Evolutionary conservation across 1,284 basidiomycete genomes (phyloP).

Genomic region (Limonomyces culmigenus): DNA sequence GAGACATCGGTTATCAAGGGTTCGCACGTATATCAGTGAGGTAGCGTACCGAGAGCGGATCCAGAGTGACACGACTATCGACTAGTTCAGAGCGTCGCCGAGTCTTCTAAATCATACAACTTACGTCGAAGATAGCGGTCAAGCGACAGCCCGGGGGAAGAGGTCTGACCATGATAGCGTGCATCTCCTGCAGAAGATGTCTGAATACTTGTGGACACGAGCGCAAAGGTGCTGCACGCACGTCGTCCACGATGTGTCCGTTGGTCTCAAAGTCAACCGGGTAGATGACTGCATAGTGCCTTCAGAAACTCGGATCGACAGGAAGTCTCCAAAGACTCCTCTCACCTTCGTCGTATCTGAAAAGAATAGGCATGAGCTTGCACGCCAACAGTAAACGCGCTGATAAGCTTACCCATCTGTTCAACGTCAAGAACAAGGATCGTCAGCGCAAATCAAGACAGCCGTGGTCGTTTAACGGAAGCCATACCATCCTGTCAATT

Average conservation of each 20-base stretch:
- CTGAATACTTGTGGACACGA: constrained; percentile 1
- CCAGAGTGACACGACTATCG: constrained; percentile 27
- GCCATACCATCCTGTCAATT: no score
- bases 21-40: not conserved
- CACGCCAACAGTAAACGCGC: no score
- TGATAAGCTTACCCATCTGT: no score
- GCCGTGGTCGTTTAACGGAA: no score
- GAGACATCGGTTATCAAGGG: no score
- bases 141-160: constrained; percentile 69
- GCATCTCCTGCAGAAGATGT: constrained; percentile 27
- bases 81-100: constrained; percentile 15
- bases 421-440: no score
- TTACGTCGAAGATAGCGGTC: constrained; percentile 76
- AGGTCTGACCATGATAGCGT: constrained; percentile 40
- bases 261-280: constrained; percentile 58
- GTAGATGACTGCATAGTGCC: constrained; percentile 26
- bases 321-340: no score
- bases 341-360: no score
- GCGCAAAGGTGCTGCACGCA: constrained; percentile 16
- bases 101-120: constrained; percentile 27
- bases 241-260: constrained; percentile 67
- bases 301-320: no score
- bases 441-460: no score
- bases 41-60: constrained; percentile 19
- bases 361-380: no score